Evolutionary conservation across 305 asterid genomes (phyloP).

Genomic region (Fraxinus paxiana): DNA sequence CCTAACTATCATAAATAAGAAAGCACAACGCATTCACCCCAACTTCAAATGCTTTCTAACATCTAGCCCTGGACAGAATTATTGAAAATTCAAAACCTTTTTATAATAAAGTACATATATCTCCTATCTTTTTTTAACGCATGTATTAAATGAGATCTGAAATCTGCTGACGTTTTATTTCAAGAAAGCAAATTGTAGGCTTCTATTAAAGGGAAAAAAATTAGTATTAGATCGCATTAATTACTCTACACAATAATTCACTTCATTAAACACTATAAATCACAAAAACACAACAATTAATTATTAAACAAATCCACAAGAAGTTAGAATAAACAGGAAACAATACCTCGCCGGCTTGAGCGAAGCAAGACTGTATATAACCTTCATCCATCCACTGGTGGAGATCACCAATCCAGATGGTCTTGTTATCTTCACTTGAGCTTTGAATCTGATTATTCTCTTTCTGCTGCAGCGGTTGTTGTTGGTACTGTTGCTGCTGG

Average conservation of each 20-base stretch:
- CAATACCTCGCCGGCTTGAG: slow-evolving; percentile 70
- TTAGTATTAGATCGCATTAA: not conserved
- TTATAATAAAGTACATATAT: not conserved
- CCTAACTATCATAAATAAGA: not conserved
- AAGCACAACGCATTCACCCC: not conserved
- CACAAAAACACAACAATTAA: not conserved
- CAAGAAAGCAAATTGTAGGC: not conserved
- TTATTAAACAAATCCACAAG: not conserved
- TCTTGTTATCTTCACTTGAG: slow-evolving; percentile 70
- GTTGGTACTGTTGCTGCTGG: slow-evolving; percentile 42
- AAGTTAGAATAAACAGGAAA: not conserved
- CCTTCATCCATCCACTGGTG: slow-evolving; percentile 95
- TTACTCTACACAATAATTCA: not conserved
- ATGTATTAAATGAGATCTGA: not conserved
- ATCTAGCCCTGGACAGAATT: not conserved
- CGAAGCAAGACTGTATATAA: slow-evolving; percentile 74
- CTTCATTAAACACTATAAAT: not conserved
- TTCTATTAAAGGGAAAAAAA: not conserved
- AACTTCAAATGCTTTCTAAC: slow-evolving; percentile 12
- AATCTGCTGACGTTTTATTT: not conserved
- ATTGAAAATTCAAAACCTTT: not conserved
- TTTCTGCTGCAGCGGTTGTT: slow-evolving; percentile 30
- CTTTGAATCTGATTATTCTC: slow-evolving; percentile 49
- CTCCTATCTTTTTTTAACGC: not conserved
- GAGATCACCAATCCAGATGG: slow-evolving; percentile 99